Evolutionary conservation across 2,329 filamentous ascomycete species (phyloP), one percentile per base, ranked within the genome.

Genomic region (Trichoderma harzianum): DNA sequence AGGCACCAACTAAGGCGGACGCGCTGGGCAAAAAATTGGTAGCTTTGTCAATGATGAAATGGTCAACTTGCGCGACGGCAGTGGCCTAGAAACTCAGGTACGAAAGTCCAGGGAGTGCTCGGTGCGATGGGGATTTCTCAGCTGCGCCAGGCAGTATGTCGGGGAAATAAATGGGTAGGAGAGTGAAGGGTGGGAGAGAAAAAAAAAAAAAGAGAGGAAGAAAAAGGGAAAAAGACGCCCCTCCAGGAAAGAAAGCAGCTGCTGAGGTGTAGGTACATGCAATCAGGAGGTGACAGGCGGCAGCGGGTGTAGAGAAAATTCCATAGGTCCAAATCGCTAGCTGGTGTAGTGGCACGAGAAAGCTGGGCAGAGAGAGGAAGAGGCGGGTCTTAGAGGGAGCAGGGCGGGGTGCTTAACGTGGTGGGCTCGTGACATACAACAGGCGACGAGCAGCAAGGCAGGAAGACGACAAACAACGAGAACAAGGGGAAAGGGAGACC

Each of bases 101-200:
- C 14, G 43, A 60, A 47, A 62, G 39, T 32, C 55, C 53, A 55
- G 61, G 30, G 28, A 47, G 11, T 61, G 26, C n/a, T 51, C 57
- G n/a, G 57, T 32, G 55, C 36, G 57, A 60, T 36, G 39, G 28
- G 36, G 58, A 43, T 34, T 24, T 53, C 39, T 57, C 73, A 73
- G 75, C 75, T 78, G 77, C 77, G 77, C 74, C 76, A 75, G 75
- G 73, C 76, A 75, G 76, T 74, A 78, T 75, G 76, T 74, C 51
- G 62, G 39, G 39, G 57, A 64, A 62, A 36, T 47, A 64, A 62
- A 36, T 47, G 30, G 62, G 36, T 70, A 69, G 65, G 65, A 69
- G 47, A 69, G 24, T 30, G 53, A 62, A 69, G 39, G 34, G 69
- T 47, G 51, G 34, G 64, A 57, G 32, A 28, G 34, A 18, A n/a